Base-by-base conservation (phyloP, 2,329 filamentous ascomycete genomes). In the Bipolaris victoriae region DNA sequence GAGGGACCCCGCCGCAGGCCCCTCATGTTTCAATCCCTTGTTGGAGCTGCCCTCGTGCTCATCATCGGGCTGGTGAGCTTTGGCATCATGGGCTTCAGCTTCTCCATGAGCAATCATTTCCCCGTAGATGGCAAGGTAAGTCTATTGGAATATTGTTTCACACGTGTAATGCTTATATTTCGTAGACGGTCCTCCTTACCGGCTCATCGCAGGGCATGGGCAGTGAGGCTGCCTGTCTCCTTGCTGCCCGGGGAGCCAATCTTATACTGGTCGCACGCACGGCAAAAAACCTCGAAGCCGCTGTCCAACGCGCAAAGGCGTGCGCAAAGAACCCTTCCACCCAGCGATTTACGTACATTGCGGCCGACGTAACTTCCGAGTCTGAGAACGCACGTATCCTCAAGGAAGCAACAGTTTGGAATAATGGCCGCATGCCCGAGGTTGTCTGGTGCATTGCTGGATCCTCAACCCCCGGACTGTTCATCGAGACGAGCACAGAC, bases 131-230 rank as follows among this genome's bases (percentile, higher is more conserved):
- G 92, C 75, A 90, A 90, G 82, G 93, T 95, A 81, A 66, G 26
- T 9, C 13, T 9, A 7, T 3, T 9, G 6, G 26, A 3, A 7
- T n/a, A 39, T 16, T 10, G 22, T 3, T 10, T 13, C 1, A 18
- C 5, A 45, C 5, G 53, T 54, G 3, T 20, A 26, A n/a, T 11
- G 6, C 48, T 50, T 10, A 50, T 37, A 10, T 41, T n/a, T 9
- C 37, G 3, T 66, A 97, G 92, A 97, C 93, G 2, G 83, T 96
- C 50, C 82, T 98, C 53, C 82, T 99, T 50, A 99, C 95, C 0
- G 95, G 95, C 45, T 92, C 89, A 31, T 97, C 95, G 0, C 91
- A 97, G 72, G 95, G 95, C 56, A 91, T 97, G 89, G 95, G 95
- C 58, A 87, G 88, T 66, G 86, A 87, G 49, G 86, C 88, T 18